phyloP scores from a whole-genome alignment of 345 rosid species.

The Camelina sativa region DNA sequence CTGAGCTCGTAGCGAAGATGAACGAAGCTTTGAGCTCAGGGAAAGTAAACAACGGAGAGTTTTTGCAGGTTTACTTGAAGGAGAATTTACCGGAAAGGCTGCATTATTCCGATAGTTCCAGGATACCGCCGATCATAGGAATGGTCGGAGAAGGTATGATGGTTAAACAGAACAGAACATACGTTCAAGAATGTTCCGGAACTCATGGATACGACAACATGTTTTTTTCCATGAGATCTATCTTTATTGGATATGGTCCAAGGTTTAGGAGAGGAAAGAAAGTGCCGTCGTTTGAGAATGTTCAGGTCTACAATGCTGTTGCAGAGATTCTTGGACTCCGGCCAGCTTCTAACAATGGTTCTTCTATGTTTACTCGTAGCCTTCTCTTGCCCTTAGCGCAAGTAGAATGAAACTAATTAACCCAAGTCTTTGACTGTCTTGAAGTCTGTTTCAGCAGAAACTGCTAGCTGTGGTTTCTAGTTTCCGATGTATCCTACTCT shows the following conservation, averaged over 20 bases:
- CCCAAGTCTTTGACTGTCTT: neutral
- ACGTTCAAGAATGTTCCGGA: constrained; percentile 73
- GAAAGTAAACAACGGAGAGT: constrained; percentile 73
- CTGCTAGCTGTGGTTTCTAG: neutral
- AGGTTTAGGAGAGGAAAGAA: constrained; percentile 70
- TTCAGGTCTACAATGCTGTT: constrained; percentile 75
- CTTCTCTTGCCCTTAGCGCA: constrained; percentile 52
- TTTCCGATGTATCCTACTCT: constrained; percentile 10
- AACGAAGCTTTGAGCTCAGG: constrained; percentile 70
- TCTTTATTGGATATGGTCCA: constrained; percentile 90
- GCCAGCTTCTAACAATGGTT: constrained; percentile 82
- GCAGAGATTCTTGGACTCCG: constrained; percentile 76
- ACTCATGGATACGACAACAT: constrained; percentile 88
- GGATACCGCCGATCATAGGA: constrained; percentile 81
- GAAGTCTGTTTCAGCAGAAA: neutral
- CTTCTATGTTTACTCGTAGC: constrained; percentile 50
- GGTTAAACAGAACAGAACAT: constrained; percentile 70
- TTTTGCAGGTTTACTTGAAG: constrained; percentile 71
- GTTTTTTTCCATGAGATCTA: constrained; percentile 86
- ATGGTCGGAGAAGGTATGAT: constrained; percentile 71
- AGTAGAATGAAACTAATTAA: constrained; percentile 13
- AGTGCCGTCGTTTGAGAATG: constrained; percentile 92
- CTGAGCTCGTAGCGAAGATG: constrained; percentile 69
- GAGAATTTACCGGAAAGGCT: constrained; percentile 77
- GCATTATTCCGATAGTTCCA: constrained; percentile 68